Conservation (phyloP, 495 filamentous ascomycete species). For the Aspergillus cavernicola region DNA sequence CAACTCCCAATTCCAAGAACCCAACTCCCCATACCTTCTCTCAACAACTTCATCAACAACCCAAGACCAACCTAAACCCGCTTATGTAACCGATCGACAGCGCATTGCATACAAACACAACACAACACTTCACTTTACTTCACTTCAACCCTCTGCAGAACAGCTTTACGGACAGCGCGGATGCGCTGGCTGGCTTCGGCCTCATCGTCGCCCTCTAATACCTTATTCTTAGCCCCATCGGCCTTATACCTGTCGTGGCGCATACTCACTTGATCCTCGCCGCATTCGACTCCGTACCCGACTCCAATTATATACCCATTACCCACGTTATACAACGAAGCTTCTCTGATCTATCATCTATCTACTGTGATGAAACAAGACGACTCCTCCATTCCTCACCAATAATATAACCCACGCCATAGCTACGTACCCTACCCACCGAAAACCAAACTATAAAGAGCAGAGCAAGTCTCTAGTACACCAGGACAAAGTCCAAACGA, state of each 20-base stretch:
- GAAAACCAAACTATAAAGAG: no score
- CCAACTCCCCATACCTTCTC: background rate
- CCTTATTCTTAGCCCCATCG: background rate
- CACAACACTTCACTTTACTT: background rate
- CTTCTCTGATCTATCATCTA: background rate
- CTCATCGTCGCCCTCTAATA: background rate
- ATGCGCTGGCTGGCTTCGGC: constrained; percentile 16
- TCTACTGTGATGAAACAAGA: background rate
- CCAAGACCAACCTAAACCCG: constrained; percentile 1
- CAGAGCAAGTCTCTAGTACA: no score
- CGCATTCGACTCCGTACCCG: background rate
- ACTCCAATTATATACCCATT: background rate
- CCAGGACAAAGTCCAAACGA: no score
- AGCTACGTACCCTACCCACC: no score
- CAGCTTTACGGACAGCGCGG: constrained; percentile 10
- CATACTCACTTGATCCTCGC: background rate
- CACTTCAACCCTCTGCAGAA: background rate
- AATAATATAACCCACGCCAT: no score
- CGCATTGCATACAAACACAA: constrained; percentile 1
- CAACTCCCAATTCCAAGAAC: constrained; percentile 1
- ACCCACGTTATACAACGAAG: background rate
- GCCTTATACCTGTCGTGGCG: background rate
- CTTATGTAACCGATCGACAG: constrained; percentile 14
- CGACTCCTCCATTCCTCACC: no score
- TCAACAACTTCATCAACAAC: background rate